Base-by-base conservation (phyloP, 495 filamentous ascomycete species). In the Xylaria cubensis region DNA sequence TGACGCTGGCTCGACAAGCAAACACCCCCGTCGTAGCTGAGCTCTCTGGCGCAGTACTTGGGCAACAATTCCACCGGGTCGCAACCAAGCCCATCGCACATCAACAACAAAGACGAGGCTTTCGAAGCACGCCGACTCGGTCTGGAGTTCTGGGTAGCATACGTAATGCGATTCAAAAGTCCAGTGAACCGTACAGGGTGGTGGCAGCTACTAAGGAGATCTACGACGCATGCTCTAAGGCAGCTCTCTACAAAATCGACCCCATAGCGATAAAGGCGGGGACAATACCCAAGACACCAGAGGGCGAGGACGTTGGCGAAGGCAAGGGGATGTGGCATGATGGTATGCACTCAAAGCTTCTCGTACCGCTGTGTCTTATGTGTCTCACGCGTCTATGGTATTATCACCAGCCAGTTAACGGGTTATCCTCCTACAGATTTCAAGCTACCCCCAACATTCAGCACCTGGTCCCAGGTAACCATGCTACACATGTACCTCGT, bases 401-500 rank as follows among this genome's bases (percentile, higher is more conserved):
- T 36, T 32, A 56, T 56, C 50, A 29, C 34, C n/a, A 8, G 50
- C 48, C 75, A 24, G 67, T 77, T 80, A 72, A 75, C 58, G 32
- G 46, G 51, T 29, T 13, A 24, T 42, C 29, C 68, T 65, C 46
- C 46, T 69, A 17, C 56, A 83, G 81, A 76, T 74, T 94, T 86
- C 65, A 88, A 86, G 17, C 88, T 97, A 39, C 80, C 83, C 29
- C 92, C 93, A 2, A 99, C 93, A 0, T 99, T 99, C 83, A 92
- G 88, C 71, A 95, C 93, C 61, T 99, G 96, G 97, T 91, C 97
- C 8, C 96, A 98, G 79, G 89, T 98, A 51, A 95, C 94, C 24
- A 94, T 98, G 84, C 87, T 98, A 17, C 94, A 99, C 84, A 92
- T 98, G 90, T 98, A 97, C 84, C 87, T 97, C 64, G 81, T 98